Conservation (phyloP, 148 eudicot genomes). For the Nepenthes gracilis region DNA sequence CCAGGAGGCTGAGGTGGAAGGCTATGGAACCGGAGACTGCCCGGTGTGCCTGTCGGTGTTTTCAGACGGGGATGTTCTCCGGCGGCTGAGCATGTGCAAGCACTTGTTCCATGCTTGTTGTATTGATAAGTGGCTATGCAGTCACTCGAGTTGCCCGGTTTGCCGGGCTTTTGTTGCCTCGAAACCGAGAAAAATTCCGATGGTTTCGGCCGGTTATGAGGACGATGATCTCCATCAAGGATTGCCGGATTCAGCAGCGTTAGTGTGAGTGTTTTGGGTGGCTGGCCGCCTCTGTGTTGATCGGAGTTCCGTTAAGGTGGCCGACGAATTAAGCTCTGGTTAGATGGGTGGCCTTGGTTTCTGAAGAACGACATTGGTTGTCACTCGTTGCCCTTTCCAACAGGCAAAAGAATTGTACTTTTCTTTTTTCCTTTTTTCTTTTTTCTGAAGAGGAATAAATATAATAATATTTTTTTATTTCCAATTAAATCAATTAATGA, state of each 20-base stretch:
- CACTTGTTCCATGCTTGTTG: conserved; percentile 29
- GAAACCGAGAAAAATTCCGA: background rate
- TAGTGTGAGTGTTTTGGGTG: conserved; percentile 10
- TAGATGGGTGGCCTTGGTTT: no score
- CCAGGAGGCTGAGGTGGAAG: background rate
- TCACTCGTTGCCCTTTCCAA: no score
- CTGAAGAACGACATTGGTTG: no score
- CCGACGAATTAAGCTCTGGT: no score
- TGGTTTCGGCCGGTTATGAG: conserved; percentile 7
- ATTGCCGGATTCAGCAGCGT: conserved; percentile 16
- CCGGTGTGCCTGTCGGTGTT: conserved; percentile 27
- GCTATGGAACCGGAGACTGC: conserved; percentile 16
- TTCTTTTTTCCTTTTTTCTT: no score
- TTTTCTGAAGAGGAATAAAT: no score
- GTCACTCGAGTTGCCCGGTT: conserved; percentile 27
- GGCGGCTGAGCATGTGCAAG: conserved; percentile 16
- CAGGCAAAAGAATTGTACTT: no score
- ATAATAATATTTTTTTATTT: no score
- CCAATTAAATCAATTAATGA: no score
- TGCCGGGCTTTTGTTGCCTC: conserved; percentile 19
- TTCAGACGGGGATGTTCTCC: conserved; percentile 16
- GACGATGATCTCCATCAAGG: conserved; percentile 8
- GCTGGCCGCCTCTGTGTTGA: no score
- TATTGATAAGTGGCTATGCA: conserved; percentile 23
- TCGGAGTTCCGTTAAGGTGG: no score